Percentiles rank a stretch among this genome's conserved stretches.
phyloP scores from a whole-genome alignment of 345 rosid genomes.

The Crucihimalaya himalaica region DNA sequence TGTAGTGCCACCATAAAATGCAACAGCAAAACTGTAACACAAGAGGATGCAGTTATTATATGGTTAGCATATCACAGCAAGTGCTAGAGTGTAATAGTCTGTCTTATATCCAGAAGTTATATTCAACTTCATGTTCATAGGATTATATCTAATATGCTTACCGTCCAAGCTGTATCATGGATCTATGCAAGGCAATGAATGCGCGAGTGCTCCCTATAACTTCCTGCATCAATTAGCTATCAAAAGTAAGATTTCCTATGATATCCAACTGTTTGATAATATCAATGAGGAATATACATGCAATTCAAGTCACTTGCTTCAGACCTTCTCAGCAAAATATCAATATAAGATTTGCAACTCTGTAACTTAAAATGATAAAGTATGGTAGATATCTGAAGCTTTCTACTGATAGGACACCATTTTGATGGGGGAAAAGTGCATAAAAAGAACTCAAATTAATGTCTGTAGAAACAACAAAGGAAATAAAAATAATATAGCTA shows the following conservation, averaged over 20 bases:
- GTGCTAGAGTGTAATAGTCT: neutral
- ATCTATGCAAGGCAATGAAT: constrained; percentile 79
- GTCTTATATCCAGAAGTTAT: constrained; percentile 13
- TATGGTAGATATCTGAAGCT: constrained; percentile 5
- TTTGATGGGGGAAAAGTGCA: neutral
- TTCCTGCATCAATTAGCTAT: constrained; percentile 59
- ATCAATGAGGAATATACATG: too few relatives aligned
- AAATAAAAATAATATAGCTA: neutral
- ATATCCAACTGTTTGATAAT: neutral
- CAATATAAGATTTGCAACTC: constrained; percentile 5
- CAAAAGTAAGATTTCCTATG: constrained; percentile 13
- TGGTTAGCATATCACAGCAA: constrained; percentile 9
- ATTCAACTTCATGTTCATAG: constrained; percentile 5
- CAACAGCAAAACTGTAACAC: constrained; percentile 75
- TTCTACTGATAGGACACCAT: neutral
- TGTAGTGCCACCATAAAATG: constrained; percentile 66
- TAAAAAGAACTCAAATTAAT: neutral
- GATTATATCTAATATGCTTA: constrained; percentile 44
- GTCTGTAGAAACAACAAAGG: neutral
- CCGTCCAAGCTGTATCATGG: constrained; percentile 85
- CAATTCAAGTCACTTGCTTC: constrained; percentile 6
- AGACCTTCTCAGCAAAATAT: neutral
- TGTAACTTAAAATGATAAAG: neutral
- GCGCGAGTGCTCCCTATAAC: constrained; percentile 80
- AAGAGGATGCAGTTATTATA: constrained; percentile 3